Base-by-base conservation (phyloP, 176 grass and related monocot species). In the Pharus latifolius region DNA sequence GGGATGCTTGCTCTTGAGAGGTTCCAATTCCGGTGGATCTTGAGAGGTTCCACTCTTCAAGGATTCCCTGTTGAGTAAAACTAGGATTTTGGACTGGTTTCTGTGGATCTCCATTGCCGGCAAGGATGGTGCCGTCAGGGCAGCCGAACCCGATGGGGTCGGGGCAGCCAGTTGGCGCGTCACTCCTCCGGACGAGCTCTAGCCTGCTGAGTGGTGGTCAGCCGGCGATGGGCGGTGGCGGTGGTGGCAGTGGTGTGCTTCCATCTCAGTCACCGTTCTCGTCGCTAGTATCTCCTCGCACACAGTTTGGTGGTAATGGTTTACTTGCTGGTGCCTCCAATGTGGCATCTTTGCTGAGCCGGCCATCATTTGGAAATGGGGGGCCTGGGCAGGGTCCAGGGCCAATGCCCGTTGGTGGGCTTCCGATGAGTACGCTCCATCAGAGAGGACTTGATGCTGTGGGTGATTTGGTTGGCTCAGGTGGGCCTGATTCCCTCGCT, bases 111-210 rank as follows among this genome's bases (percentile, higher is more conserved):
- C 25, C 11, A 35, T 69, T 33, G 29, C 37, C 38, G 60, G 55
- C 28, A 69, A 81, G 52, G 66, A 95, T 96, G 91, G 32, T 96
- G 64, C 87, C 87, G 14, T 90, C 91, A 25, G 82, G 85, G 61
- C 85, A 86, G 58, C 81, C 76, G 6, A 90, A 86, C 72, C 69
- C 87, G 33, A 83, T 90, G 59, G 85, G 83, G 2, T 73, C 83
- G 1, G 44, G 82, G 17, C 83, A 82, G 59, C 67, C 70, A 25
- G 74, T 88, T 24, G 76, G 75, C 59, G 67, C 87, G 14, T 96
- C 91, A 10, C 69, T 90, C 42, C 87, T 90, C 6, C 91, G 84
- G 32, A 32, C 87, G 15, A 91, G 56, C 60, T 88, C 91, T 16
- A 72, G 75, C 78, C 76, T 95, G 52, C 80, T 95, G 10, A 56